Evolutionary conservation across 2,329 filamentous ascomycete species (phyloP).

Genomic region (Mycosphaerella arachidis): DNA sequence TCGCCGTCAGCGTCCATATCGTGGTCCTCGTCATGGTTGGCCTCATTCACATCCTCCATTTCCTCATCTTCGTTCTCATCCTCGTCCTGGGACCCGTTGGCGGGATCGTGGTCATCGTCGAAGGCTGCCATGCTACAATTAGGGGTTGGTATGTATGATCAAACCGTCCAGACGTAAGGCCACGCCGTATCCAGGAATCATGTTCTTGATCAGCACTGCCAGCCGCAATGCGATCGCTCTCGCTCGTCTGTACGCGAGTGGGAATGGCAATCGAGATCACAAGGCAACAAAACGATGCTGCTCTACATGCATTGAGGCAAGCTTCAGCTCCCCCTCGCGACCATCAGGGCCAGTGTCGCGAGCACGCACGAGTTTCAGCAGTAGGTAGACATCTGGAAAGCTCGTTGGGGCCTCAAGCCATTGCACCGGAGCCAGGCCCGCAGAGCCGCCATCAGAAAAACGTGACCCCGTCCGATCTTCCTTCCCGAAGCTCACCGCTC

Average conservation of each 20-base stretch:
- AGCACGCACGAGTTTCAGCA: background rate
- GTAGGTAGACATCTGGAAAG: background rate
- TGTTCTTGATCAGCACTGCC: background rate
- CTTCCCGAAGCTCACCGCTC: background rate
- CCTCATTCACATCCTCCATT: conserved; percentile 40
- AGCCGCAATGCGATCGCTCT: background rate
- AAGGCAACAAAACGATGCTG: too few relatives aligned
- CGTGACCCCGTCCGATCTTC: background rate
- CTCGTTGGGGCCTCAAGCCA: background rate
- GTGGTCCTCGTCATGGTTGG: conserved; percentile 34
- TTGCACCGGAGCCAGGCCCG: background rate
- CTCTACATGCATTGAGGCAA: too few relatives aligned
- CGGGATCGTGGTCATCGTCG: conserved; percentile 42
- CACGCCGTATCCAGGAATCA: background rate
- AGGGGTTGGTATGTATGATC: background rate
- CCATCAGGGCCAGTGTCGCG: too few relatives aligned
- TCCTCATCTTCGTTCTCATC: conserved; percentile 46
- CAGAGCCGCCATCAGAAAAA: background rate
- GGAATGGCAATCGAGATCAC: too few relatives aligned
- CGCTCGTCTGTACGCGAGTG: background rate
- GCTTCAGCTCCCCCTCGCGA: too few relatives aligned
- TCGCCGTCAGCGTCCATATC: conserved; percentile 36
- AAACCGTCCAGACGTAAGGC: background rate
- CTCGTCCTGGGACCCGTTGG: conserved; percentile 37
- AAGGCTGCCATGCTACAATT: conserved; percentile 37